Evolutionary conservation across 768 basidiomycete genomes (phyloP), one percentile per base, ranked within the genome.

Genomic region (Suillus subaureus): DNA sequence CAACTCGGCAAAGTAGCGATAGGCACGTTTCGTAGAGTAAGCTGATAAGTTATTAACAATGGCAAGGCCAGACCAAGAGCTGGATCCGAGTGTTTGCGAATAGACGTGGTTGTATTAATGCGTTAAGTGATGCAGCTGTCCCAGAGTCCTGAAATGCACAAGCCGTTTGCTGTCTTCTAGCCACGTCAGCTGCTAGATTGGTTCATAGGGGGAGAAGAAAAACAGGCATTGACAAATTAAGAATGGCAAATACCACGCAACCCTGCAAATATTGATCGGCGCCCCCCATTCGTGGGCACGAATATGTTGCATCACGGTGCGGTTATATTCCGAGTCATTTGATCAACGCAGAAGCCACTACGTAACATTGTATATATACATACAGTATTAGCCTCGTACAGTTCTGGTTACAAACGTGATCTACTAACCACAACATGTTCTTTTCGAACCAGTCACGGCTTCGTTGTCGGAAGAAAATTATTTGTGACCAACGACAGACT

Each of bases 401-500:
- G 28, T 11, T 54, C 8, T 28, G 13, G 51, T 28, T 28, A 26
- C 26, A 28, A 28, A 52, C 9, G 9, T 16, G 8, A 31, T 31
- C 15, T 52, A 52, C 8, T 42, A 28, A 31, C 28, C 16, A 21
- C 28, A 8, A n/a, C 16, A 28, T 16, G 13, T 15, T 23, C 7
- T 9, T 39, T 23, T 58, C 57, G 6, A 26, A 12, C 28, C 28
- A n/a, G 21, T 21, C 52, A 33, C 28, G 18, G 52, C 6, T 31
- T 42, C 26, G 18, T 42, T 8, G 26, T 31, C 31, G 9, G 4
- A 26, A 40, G 39, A 9, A 28, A 40, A 45, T 77, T 67, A 80
- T 18, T 51, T 52, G 70, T 86, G 84, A 13, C 87, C 85, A n/a
- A 83, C 70, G 18, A 86, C 74, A 1, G 66, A 67, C 64, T 79